Base-by-base conservation (phyloP, 441 rosid species). In the Biscutella laevigata region DNA sequence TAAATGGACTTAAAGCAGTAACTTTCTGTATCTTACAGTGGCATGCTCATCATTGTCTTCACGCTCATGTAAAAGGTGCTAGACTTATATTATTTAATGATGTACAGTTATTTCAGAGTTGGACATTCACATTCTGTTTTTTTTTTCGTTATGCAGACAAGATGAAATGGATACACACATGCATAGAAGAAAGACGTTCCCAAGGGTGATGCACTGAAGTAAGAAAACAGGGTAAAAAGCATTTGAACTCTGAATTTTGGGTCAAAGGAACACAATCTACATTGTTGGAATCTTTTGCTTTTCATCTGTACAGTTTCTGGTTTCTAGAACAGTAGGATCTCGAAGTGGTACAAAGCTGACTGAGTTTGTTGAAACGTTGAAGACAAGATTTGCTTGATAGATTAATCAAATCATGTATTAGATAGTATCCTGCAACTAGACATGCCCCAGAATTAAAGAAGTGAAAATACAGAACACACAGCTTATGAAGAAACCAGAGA, bases 251-350 rank as follows among this genome's bases (percentile, higher is more conserved):
- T 7, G 45, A 57, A 41, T 20, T 41, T 25, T 48, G 49, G 46
- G 52, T 57, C 28, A 26, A 33, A 40, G 51, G 20, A 49, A 40
- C 52, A 48, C 50, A 47, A 25, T 36, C 26, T 56, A 32, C 63
- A 4, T 26, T 25, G 14, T 24, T 41, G 45, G 16, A 38, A 36
- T n/a, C n/a, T n/a, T 55, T 37, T 39, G 12, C 24, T 48, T 55
- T 54, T 29, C 0, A 29, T 45, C 9, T n/a, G 10, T 56, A 22
- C 20, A 39, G 25, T 30, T 13, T 45, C 15, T 44, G 14, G 46
- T 53, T 37, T n/a, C 37, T 45, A 5, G 40, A 53, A 36, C 54
- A 44, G 1, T 27, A 53, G 21, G 40, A 35, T 12, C 29, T 45
- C 4, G 26, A 21, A 36, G 39, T 36, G 11, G 32, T 46, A 16